phyloP scores from a whole-genome alignment of 164 flowering plant genomes.

The Umbellularia californica region DNA sequence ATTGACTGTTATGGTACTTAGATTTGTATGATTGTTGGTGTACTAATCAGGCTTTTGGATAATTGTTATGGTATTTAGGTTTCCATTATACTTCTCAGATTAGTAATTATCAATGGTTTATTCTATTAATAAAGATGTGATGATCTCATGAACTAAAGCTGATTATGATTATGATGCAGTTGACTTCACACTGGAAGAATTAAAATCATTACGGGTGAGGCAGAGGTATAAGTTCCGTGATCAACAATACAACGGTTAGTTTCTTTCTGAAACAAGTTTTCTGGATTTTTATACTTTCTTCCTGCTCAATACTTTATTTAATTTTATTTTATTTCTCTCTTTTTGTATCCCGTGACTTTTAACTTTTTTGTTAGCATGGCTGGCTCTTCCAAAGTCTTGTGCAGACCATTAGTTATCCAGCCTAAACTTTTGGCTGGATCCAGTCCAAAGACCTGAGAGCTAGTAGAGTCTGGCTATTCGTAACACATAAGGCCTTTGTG shows the following conservation, averaged over 20 bases:
- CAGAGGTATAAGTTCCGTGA: conserved; percentile 84
- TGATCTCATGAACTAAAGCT: conserved; percentile 6
- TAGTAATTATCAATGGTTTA: not conserved
- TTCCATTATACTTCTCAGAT: not conserved
- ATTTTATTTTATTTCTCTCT: not conserved
- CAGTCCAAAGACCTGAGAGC: too few relatives aligned
- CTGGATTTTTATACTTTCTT: not conserved
- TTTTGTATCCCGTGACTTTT: too few relatives aligned
- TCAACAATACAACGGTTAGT: conserved; percentile 86
- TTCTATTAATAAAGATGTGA: not conserved
- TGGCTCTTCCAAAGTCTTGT: not conserved
- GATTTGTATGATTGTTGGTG: too few relatives aligned
- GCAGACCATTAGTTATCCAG: not conserved
- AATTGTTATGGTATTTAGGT: too few relatives aligned
- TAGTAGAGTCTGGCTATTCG: too few relatives aligned
- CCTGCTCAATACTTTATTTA: not conserved
- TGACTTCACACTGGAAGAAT: conserved; percentile 83
- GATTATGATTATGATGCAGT: conserved; percentile 41
- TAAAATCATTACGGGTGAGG: conserved; percentile 61
- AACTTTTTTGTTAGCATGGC: not conserved
- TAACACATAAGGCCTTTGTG: too few relatives aligned
- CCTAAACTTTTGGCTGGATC: too few relatives aligned
- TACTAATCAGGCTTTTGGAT: too few relatives aligned
- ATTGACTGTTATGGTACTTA: too few relatives aligned
- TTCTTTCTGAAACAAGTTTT: not conserved